Base-by-base conservation (phyloP, 257 asterid species). In the Nicotiana noctiflora region DNA sequence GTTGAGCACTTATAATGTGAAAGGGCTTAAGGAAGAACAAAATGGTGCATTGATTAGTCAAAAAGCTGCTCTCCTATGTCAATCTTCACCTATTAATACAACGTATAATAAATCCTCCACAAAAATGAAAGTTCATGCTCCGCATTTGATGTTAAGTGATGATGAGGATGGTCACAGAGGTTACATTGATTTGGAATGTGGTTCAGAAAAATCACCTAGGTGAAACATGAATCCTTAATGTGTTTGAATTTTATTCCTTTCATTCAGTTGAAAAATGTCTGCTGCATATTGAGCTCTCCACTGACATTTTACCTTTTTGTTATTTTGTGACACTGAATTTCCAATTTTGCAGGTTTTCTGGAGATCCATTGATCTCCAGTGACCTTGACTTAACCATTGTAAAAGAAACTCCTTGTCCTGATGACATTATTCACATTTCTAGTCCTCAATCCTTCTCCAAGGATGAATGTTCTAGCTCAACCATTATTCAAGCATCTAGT, bases 131-230 rank as follows among this genome's bases (percentile, higher is more conserved):
- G 65, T 64, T 72, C 86, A 85, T 80, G 83, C 84, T 79, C 82
- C 77, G 46, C 79, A 51, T 32, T 59, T 79, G 53, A 70, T 46
- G 59, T 80, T 82, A 86, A 79, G 79, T 23, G 84, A 88, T 81
- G 88, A 87, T 63, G 80, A 83, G 44, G 86, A 82, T 67, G 78
- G 84, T 79, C 13, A 80, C 87, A 75, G 81, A 29, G 83, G 83
- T 64, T 84, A 77, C 86, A 85, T 90, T 81, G 95, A 92, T 85
- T 85, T 90, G 76, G 97, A 89, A 59, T 83, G 88, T 87, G 95
- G 89, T 67, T 83, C 93, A 78, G 90, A 80, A 49, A 76, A 81
- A 62, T 83, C 81, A 21, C 86, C 85, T 63, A 91, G 99, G 99
- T 94, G 87, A 83, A 65, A 6, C 11, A 66, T 61, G 74, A 57